These are phyloP conservation scores for Buddleja alternifolia DNA, from an alignment of 257 asterid genomes.

Conservation along the genomic window DNA sequence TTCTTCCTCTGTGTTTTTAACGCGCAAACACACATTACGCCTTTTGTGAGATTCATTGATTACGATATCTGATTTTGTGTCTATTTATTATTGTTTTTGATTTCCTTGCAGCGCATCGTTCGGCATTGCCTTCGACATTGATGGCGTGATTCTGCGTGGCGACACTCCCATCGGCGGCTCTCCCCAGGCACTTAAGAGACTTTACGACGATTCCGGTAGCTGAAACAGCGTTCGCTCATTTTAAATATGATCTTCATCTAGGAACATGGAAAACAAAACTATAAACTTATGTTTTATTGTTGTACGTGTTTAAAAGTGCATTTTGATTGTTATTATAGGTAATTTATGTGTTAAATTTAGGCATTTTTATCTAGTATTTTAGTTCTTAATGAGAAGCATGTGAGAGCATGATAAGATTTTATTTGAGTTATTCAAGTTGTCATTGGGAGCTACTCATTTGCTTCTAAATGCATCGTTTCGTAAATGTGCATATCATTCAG, in stretches of 20 bases:
- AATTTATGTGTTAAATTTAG: background rate
- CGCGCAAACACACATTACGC: background rate
- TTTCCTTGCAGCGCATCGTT: conserved; percentile 47
- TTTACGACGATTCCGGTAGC: conserved; percentile 67
- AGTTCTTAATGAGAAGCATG: conserved; percentile 8
- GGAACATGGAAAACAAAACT: background rate
- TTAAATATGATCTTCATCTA: background rate
- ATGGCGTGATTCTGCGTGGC: conserved; percentile 89
- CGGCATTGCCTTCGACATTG: conserved; percentile 94
- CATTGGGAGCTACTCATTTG: background rate
- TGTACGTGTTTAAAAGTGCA: background rate
- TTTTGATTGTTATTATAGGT: background rate
- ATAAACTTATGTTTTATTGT: background rate
- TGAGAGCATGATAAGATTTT: background rate
- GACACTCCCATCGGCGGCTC: conserved; percentile 80
- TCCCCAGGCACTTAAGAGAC: conserved; percentile 72
- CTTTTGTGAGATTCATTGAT: conserved; percentile 7
- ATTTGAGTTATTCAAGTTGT: background rate
- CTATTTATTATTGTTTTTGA: background rate
- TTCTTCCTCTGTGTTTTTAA: conserved; percentile 12
- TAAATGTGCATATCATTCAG: background rate
- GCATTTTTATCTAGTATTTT: background rate
- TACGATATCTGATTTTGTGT: background rate
- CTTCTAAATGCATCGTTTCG: background rate
- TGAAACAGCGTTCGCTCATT: background rate